A percentile compares a stretch with the other conserved stretches of the same genome.
phyloP scores from a whole-genome alignment of 2,329 filamentous ascomycete species.

The Claviceps sorghi region DNA sequence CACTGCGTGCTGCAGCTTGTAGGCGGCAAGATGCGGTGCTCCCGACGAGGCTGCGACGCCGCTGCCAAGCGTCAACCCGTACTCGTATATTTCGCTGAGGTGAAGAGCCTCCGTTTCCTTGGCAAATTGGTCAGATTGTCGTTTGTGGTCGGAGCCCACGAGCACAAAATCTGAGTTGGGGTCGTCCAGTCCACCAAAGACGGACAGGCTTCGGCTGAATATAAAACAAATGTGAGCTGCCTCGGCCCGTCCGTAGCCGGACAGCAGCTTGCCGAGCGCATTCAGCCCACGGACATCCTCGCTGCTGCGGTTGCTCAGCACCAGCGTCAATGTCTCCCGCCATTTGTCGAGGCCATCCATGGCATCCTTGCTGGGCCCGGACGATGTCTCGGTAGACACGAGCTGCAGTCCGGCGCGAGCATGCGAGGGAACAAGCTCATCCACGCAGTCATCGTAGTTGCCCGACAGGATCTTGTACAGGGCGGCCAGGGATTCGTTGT shows the following conservation, averaged over 20 bases:
- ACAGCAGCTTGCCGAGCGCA: conserved; percentile 67
- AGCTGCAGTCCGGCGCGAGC: conserved; percentile 86
- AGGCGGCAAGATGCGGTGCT: conserved; percentile 72
- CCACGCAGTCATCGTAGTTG: conserved; percentile 85
- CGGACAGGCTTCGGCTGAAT: conserved; percentile 56
- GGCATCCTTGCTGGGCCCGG: conserved; percentile 51
- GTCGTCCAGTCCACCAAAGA: conserved; percentile 77
- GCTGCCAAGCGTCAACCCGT: conserved; percentile 59
- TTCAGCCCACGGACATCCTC: conserved; percentile 66
- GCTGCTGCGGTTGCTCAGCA: conserved; percentile 74
- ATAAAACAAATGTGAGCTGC: conserved; percentile 91
- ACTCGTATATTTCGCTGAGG: conserved; percentile 94
- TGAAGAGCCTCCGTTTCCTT: conserved; percentile 76
- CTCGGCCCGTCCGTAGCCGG: conserved; percentile 74
- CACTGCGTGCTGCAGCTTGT: conserved; percentile 82
- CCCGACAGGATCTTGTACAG: conserved; percentile 90
- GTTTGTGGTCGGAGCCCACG: conserved; percentile 68
- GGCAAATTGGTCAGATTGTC: conserved; percentile 54
- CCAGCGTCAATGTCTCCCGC: conserved; percentile 75
- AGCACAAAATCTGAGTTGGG: conserved; percentile 64
- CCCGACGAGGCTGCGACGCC: conserved; percentile 35
- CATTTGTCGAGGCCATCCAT: conserved; percentile 82
- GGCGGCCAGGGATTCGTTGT: conserved; percentile 76
- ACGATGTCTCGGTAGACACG: conserved; percentile 56
- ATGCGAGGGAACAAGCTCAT: conserved; percentile 86